phyloP scores from a whole-genome alignment of 257 asterid species.

The Jasminum sambac region DNA sequence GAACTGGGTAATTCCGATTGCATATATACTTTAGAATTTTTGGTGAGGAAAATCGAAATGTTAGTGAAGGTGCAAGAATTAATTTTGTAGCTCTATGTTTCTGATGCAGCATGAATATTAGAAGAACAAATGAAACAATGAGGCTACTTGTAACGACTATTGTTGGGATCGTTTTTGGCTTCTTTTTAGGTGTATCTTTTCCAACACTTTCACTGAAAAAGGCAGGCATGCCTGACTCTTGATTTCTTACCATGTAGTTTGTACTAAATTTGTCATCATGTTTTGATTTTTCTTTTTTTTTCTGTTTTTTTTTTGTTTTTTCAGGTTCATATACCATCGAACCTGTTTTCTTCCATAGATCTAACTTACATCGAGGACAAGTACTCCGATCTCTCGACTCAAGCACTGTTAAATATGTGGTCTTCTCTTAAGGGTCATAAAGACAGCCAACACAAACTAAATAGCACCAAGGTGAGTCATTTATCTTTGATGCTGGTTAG shows the following conservation, averaged over 20 bases:
- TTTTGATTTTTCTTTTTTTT: no score
- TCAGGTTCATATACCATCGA: conserved; percentile 56
- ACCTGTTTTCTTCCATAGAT: conserved; percentile 63
- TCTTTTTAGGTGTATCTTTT: conserved; percentile 84
- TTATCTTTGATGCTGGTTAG: neutral
- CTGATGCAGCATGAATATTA: conserved; percentile 43
- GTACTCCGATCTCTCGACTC: conserved; percentile 81
- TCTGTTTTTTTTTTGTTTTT: no score
- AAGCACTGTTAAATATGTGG: conserved; percentile 78
- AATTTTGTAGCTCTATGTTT: conserved; percentile 22
- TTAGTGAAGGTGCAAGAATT: neutral
- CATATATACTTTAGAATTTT: neutral
- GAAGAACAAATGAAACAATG: conserved; percentile 78
- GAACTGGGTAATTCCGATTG: neutral
- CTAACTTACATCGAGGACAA: conserved; percentile 65
- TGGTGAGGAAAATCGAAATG: neutral
- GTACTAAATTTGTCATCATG: conserved; percentile 8
- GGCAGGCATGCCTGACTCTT: conserved; percentile 42
- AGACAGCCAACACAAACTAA: conserved; percentile 39
- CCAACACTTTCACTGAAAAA: conserved; percentile 66
- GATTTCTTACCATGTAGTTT: neutral
- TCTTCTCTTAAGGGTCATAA: conserved; percentile 61
- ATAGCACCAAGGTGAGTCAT: conserved; percentile 50
- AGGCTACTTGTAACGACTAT: conserved; percentile 67
- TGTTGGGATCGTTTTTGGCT: conserved; percentile 75